Conservation (phyloP, 75 land plant species). For the Selaginella tamariscina region DNA sequence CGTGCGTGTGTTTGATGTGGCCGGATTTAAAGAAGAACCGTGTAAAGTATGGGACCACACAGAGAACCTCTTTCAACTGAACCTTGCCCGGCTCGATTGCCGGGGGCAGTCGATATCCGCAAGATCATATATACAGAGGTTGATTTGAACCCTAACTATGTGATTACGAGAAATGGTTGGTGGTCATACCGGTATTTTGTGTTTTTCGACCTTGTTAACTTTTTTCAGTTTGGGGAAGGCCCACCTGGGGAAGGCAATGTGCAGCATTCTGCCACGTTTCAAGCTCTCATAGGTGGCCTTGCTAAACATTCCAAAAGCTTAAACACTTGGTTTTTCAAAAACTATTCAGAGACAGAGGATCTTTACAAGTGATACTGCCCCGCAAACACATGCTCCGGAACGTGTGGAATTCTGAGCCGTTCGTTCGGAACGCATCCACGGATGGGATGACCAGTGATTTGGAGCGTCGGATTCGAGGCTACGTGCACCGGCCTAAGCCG, state of each 20-base stretch:
- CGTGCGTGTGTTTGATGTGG: not conserved
- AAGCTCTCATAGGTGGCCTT: too few species aligned
- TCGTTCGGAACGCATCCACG: too few species aligned
- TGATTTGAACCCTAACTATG: too few species aligned
- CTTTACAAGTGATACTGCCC: too few species aligned
- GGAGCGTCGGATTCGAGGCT: not conserved
- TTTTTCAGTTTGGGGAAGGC: not conserved
- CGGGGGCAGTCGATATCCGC: not conserved
- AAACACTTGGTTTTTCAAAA: too few species aligned
- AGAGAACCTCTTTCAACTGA: not conserved
- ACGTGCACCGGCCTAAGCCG: not conserved
- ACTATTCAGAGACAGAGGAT: too few species aligned
- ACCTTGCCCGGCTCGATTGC: not conserved
- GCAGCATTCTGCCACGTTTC: too few species aligned
- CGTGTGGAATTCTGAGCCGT: too few species aligned
- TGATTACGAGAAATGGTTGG: too few species aligned
- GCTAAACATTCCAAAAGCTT: too few species aligned
- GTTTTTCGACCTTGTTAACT: not conserved
- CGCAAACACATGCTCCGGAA: too few species aligned
- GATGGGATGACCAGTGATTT: not conserved
- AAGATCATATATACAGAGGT: not conserved
- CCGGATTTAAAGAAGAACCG: not conserved
- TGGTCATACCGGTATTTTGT: too few species aligned
- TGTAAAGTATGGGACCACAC: not conserved
- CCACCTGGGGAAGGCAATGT: constrained; percentile 1